Conservation (phyloP, 179 eudicot species). For the Beta lomatogona region DNA sequence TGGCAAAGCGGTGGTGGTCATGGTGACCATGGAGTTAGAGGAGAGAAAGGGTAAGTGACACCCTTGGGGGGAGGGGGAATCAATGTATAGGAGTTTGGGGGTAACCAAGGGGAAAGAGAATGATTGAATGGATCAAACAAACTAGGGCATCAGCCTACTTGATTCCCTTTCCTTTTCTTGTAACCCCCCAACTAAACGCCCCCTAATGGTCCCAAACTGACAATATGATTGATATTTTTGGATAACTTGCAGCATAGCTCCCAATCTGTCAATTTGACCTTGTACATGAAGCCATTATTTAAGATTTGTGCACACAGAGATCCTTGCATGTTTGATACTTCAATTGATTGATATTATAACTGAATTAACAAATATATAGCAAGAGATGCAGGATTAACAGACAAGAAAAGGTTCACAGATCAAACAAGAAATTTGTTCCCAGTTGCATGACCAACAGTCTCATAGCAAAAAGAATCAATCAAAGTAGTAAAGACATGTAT, state of each 20-base stretch:
- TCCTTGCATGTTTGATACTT: no score
- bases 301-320: neutral
- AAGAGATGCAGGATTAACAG: neutral
- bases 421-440: neutral
- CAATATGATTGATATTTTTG: neutral
- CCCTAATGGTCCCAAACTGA: neutral
- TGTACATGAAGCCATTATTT: neutral
- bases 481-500: neutral
- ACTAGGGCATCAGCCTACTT: no score
- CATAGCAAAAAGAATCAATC: neutral
- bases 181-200: no score
- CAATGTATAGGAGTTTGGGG: no score
- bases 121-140: no score
- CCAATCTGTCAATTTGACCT: neutral
- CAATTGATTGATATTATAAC: neutral
- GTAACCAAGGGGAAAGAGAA: no score
- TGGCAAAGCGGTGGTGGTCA: no score
- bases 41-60: no score
- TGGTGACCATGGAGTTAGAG: no score
- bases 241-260: slow-evolving; percentile 1
- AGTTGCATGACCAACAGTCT: neutral
- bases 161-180: no score
- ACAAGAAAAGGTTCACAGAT: neutral
- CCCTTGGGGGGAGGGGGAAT: no score
- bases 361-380: neutral